Base-by-base conservation (phyloP, 208 protist genomes). In the Leishmania aethiopica region DNA sequence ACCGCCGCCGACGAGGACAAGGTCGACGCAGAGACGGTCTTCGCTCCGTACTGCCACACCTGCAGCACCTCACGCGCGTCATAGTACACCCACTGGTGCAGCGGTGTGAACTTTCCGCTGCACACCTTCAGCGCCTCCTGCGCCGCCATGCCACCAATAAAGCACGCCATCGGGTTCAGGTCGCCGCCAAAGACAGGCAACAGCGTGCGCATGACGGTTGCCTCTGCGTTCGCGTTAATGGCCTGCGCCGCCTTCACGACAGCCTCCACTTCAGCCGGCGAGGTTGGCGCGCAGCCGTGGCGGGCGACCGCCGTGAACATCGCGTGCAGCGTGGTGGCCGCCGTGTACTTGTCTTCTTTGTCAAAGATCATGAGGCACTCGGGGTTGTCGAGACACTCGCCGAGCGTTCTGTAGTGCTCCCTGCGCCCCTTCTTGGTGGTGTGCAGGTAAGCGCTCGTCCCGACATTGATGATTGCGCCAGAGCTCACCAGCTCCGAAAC, bases 1-100 rank as follows among this genome's bases (percentile, higher is more conserved):
- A 74, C 53, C 15, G 79, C 67, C 53, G 49, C 47, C 40, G 69
- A 32, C 32, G 76, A 25, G 6, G 37, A 32, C 53, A 74, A 19
- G 0, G 37, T 49, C 3, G 37, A 40, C 10, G 53, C 67, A 60
- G 81, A 70, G 40, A 64, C 75, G 59, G 45, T 76, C 84, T 67
- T 86, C n/a, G 67, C 79, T 53, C 72, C 79, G 49, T 78, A 88
- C 19, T 77, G 79, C 70, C 89, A 88, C 49, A 82, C 86, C 67
- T 90, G 79, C 47, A 98, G 87, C 67, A 96, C 64, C 85, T 99
- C 99, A 17, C 98, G 85, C 37, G 89, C 91, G 81, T 99, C 99
- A 86, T 98, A 99, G 90, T 99, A 99, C 25, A 99, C 55, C 95
- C 95, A 99, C 83, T 99, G 98, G 35, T 95, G 84, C n/a, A 99